Conservation (phyloP, 306 rosid genomes). For the Rubus parviflorus region DNA sequence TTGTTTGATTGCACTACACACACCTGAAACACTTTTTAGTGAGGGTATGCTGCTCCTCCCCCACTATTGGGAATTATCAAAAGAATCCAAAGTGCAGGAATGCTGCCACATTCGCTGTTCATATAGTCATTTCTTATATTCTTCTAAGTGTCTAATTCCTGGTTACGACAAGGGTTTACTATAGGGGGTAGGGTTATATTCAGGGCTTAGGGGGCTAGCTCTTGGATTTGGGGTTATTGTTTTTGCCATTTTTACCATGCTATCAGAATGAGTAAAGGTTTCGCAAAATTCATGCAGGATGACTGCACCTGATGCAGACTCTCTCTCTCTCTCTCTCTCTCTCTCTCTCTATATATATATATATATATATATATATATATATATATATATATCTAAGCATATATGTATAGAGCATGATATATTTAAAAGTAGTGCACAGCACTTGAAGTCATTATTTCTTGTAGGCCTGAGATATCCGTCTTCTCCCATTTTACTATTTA, state of each 20-base stretch:
- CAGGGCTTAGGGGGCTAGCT: neutral
- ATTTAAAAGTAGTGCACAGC: neutral
- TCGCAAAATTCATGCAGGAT: neutral
- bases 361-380: no score
- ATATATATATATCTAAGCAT: no score
- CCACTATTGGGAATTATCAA: neutral
- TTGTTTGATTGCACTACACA: constrained; percentile 3
- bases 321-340: neutral
- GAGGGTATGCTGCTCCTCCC: neutral
- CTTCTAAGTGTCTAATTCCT: neutral
- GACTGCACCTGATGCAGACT: neutral
- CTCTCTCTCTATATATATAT: no score
- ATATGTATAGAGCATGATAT: neutral
- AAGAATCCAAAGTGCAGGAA: neutral
- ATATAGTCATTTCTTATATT: neutral
- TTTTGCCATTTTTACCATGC: neutral
- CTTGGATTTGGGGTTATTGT: neutral
- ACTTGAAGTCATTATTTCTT: neutral
- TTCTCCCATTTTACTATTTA: neutral
- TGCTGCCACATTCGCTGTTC: neutral
- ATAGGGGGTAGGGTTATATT: neutral
- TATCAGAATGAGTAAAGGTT: neutral
- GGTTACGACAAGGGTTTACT: neutral
- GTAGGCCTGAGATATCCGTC: neutral
- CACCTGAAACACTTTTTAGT: neutral